Evolutionary conservation across 2,329 filamentous ascomycete genomes (phyloP).

Genomic region (Ophiostoma himal-ulmi): DNA sequence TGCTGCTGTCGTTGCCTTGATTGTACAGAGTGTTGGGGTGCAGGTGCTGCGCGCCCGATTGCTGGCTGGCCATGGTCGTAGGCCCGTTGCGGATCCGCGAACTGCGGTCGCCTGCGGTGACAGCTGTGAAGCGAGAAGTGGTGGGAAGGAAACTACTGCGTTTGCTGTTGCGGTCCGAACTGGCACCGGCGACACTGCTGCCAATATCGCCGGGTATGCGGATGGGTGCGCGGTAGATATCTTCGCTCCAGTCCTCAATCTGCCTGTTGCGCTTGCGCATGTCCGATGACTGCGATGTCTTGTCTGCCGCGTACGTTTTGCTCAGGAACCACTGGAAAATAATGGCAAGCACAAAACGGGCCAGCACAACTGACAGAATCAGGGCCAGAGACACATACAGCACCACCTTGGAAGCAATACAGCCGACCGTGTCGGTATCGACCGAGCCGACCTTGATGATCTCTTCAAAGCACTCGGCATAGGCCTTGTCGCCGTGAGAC

Average conservation of each 20-base stretch:
- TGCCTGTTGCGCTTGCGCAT: constrained; percentile 81
- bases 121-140: constrained; percentile 89
- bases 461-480: constrained; percentile 82
- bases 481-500: constrained; percentile 66
- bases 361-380: constrained; percentile 80
- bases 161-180: constrained; percentile 67
- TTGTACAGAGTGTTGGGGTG: constrained; percentile 68
- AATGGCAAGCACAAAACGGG: constrained; percentile 83
- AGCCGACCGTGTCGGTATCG: constrained; percentile 92
- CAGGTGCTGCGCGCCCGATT: constrained; percentile 56
- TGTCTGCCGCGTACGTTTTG: constrained; percentile 74
- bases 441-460: constrained; percentile 95
- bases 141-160: constrained; percentile 85
- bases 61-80: constrained; percentile 93
- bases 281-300: constrained; percentile 76
- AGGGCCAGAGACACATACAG: constrained; percentile 89
- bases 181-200: constrained; percentile 52
- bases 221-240: constrained; percentile 88
- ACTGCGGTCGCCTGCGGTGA: constrained; percentile 67
- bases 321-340: constrained; percentile 96
- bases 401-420: constrained; percentile 95
- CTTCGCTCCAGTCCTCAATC: constrained; percentile 96
- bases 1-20: constrained; percentile 56
- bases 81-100: constrained; percentile 52
- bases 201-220: constrained; percentile 70